Conservation (phyloP, 2,329 filamentous ascomycete species). For the Pezicula carpinea region DNA sequence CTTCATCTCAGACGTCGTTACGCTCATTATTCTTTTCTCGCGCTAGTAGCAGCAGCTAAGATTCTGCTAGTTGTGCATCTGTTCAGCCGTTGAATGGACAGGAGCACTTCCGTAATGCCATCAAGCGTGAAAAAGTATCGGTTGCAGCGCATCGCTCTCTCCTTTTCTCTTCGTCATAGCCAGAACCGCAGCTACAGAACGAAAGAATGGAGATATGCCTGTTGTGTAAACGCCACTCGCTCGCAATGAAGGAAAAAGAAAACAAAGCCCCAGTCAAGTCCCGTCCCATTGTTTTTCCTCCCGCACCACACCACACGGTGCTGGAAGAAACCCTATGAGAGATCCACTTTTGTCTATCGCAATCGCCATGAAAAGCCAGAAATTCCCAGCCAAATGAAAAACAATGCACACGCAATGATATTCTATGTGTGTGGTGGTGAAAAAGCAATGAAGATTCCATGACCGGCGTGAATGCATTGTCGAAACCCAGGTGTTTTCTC, state of each 20-base stretch:
- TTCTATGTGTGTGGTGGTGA: constrained; percentile 20
- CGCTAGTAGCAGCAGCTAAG: too few relatives aligned
- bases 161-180: constrained; percentile 9
- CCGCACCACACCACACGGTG: neutral
- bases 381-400: constrained; percentile 14
- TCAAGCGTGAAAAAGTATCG: constrained; percentile 13
- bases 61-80: neutral
- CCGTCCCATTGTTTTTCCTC: constrained; percentile 8
- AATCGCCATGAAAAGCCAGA: constrained; percentile 1
- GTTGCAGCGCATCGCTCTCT: constrained; percentile 15
- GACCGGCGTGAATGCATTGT: constrained; percentile 28
- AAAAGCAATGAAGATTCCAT: constrained; percentile 22
- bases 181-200: too few relatives aligned
- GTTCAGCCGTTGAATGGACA: constrained; percentile 23
- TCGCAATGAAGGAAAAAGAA: constrained; percentile 22
- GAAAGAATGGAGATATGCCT: constrained; percentile 16
- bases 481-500: constrained; percentile 16
- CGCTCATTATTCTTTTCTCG: too few relatives aligned
- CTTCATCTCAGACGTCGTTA: too few relatives aligned
- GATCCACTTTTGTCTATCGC: constrained; percentile 61
- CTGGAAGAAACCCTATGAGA: constrained; percentile 47
- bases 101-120: constrained; percentile 33
- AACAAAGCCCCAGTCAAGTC: constrained; percentile 11
- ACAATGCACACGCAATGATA: constrained; percentile 19
- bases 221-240: constrained; percentile 17